A percentile compares a stretch with the other conserved stretches of the same genome.
Conservation (phyloP, 2,329 filamentous ascomycete genomes). For the Sporothrix brunneoviolacea region DNA sequence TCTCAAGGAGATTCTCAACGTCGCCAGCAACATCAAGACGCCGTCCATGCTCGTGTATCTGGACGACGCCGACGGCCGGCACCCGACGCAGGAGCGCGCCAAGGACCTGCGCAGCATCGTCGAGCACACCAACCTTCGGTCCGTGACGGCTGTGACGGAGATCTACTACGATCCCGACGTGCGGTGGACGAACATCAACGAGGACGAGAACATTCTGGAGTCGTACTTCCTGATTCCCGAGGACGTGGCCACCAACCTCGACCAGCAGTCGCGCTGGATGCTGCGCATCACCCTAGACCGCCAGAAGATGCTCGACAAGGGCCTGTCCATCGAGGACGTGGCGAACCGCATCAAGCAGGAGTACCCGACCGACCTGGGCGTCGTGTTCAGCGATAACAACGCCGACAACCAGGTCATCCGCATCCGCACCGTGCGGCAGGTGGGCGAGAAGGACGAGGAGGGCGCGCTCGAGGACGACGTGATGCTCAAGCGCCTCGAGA, state of each 20-base stretch:
- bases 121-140: slow-evolving; percentile 89
- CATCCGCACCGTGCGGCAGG: slow-evolving; percentile 68
- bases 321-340: slow-evolving; percentile 84
- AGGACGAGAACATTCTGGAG: slow-evolving; percentile 89
- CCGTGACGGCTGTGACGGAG: slow-evolving; percentile 85
- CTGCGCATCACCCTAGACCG: slow-evolving; percentile 89
- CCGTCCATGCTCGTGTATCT: slow-evolving; percentile 94
- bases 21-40: slow-evolving; percentile 97
- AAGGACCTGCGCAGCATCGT: slow-evolving; percentile 83
- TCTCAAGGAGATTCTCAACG: slow-evolving; percentile 98
- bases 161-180: slow-evolving; percentile 97
- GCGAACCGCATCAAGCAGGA: slow-evolving; percentile 83
- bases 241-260: slow-evolving; percentile 53
- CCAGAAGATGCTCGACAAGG: slow-evolving; percentile 92
- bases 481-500: slow-evolving; percentile 86
- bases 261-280: slow-evolving; percentile 88
- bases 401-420: slow-evolving; percentile 92
- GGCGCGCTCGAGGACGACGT: slow-evolving; percentile 69
- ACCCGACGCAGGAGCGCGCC: slow-evolving; percentile 64
- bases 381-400: slow-evolving; percentile 98
- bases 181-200: slow-evolving; percentile 74
- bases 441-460: slow-evolving; percentile 68
- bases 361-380: slow-evolving; percentile 75
- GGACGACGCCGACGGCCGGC: slow-evolving; percentile 45
- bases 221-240: slow-evolving; percentile 95